These are phyloP conservation scores for Apocynum venetum DNA, from an alignment of 257 asterid genomes.

Conservation along the genomic window DNA sequence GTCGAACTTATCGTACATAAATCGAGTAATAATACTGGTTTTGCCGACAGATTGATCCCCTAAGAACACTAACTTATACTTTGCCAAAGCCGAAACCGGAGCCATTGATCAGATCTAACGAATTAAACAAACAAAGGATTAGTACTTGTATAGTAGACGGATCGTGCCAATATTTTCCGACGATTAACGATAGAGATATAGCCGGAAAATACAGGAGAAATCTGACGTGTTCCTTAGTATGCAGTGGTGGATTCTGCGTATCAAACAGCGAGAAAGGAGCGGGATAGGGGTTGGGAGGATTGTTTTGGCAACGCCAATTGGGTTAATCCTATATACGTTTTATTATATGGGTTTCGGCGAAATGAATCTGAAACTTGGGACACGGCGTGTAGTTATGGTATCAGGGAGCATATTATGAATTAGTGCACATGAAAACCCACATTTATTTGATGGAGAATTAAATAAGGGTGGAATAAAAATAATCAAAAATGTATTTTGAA, in stretches of 20 bases:
- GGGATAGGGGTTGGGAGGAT: not conserved
- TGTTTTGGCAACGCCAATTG: not conserved
- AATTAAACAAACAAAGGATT: constrained; percentile 11
- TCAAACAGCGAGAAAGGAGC: not conserved
- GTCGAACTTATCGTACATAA: constrained; percentile 91
- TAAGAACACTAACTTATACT: constrained; percentile 83
- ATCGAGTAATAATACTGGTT: constrained; percentile 92
- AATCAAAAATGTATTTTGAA: no score
- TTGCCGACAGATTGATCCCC: constrained; percentile 97
- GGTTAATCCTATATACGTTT: not conserved
- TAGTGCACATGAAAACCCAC: no score
- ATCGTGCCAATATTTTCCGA: constrained; percentile 36
- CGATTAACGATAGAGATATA: constrained; percentile 37
- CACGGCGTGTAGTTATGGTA: no score
- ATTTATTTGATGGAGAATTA: no score
- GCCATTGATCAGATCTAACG: constrained; percentile 57
- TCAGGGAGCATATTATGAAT: no score
- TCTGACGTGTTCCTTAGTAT: not conserved
- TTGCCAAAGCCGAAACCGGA: constrained; percentile 91
- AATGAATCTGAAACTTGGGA: no score
- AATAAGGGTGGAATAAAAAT: no score
- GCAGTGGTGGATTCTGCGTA: not conserved
- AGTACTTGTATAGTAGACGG: constrained; percentile 8
- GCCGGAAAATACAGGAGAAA: constrained; percentile 34
- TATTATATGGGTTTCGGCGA: no score